These are phyloP conservation scores for Noccaea caerulescens DNA, from an alignment of 345 rosid genomes.

Conservation along the genomic window DNA sequence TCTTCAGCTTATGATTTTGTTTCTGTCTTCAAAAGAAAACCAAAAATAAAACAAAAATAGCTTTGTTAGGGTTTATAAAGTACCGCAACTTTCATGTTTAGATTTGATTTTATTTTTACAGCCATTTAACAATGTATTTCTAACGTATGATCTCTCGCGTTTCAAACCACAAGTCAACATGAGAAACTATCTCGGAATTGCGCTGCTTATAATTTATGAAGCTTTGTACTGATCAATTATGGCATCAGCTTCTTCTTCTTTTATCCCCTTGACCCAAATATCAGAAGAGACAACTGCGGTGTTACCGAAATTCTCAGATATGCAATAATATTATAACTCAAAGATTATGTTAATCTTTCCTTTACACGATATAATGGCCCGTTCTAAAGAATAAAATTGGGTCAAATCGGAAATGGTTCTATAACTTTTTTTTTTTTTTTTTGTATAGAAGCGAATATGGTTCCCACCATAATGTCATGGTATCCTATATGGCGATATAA, in stretches of 20 bases:
- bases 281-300: neutral
- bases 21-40: neutral
- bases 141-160: conserved; percentile 5
- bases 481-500: too few species aligned
- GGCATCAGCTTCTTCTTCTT: neutral
- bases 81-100: neutral
- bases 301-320: conserved; percentile 11
- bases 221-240: neutral
- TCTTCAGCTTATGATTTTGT: conserved; percentile 8
- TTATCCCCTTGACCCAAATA: too few species aligned
- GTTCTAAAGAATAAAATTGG: conserved; percentile 3
- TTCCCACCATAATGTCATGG: too few species aligned
- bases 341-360: neutral
- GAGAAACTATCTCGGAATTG: neutral
- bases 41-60: neutral
- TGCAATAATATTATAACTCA: conserved; percentile 20
- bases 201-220: conserved; percentile 13
- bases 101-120: neutral
- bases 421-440: too few species aligned
- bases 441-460: too few species aligned
- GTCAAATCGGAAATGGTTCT: too few species aligned
- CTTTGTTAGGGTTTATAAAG: conserved; percentile 15
- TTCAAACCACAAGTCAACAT: neutral
- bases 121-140: conserved; percentile 20
- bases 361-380: neutral